A percentile compares a stretch with the other conserved stretches of the same genome.
phyloP scores from a whole-genome alignment of 2,329 filamentous ascomycete species.

The Cladobotryum protrusum region DNA sequence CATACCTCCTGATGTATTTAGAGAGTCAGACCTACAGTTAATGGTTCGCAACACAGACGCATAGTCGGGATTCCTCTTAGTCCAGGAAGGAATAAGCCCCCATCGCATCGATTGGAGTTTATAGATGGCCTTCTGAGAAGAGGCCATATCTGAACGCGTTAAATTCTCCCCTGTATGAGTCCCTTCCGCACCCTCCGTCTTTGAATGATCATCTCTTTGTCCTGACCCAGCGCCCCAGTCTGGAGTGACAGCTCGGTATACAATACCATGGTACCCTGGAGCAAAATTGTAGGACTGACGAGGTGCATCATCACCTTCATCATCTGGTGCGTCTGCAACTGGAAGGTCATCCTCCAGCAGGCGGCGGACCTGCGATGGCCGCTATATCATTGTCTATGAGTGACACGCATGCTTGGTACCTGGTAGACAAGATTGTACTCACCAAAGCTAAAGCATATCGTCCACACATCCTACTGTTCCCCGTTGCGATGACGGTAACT shows the following conservation, averaged over 20 bases:
- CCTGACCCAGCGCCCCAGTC: constrained; percentile 49
- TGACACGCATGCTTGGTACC: background rate
- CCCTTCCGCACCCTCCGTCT: constrained; percentile 7
- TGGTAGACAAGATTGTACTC: constrained; percentile 10
- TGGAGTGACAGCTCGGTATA: constrained; percentile 72
- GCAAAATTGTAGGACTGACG: constrained; percentile 89
- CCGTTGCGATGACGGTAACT: background rate
- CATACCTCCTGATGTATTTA: constrained; percentile 71
- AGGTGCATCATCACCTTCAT: constrained; percentile 54
- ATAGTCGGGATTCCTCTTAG: constrained; percentile 75
- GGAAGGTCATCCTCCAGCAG: constrained; percentile 70
- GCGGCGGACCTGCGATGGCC: constrained; percentile 67
- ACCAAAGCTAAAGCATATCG: constrained; percentile 32
- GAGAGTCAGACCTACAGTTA: constrained; percentile 87
- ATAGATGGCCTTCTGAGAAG: constrained; percentile 48
- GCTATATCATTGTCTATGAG: constrained; percentile 40
- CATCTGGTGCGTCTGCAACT: constrained; percentile 63
- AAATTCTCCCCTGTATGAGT: too few species aligned
- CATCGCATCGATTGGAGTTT: constrained; percentile 93
- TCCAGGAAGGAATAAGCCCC: constrained; percentile 93
- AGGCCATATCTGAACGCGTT: background rate
- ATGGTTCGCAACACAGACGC: constrained; percentile 77
- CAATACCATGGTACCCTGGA: constrained; percentile 75
- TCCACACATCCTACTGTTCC: constrained; percentile 27
- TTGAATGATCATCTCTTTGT: constrained; percentile 12